Conservation (phyloP, 2,329 filamentous ascomycete species). For the Metarhizium album region DNA sequence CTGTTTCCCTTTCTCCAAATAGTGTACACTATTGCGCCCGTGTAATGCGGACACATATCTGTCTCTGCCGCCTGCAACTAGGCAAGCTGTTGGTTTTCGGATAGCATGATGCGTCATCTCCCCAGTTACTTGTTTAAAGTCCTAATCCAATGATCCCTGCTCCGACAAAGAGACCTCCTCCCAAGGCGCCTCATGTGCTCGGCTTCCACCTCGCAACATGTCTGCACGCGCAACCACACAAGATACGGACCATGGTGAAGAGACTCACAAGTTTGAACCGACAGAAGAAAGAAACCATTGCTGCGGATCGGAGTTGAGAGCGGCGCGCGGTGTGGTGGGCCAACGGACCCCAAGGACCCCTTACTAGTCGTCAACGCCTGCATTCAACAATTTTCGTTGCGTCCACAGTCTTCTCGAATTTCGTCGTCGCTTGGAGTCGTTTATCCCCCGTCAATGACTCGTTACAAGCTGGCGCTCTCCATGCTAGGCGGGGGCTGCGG, state of each 20-base stretch:
- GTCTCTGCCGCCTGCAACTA: constrained; percentile 6
- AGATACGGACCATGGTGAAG: not conserved
- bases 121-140: not conserved
- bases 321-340: not conserved
- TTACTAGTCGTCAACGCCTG: not conserved
- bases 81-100: not conserved
- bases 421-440: not conserved
- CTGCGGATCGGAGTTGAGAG: constrained; percentile 1
- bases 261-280: not conserved
- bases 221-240: not conserved
- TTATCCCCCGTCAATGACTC: not conserved
- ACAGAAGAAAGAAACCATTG: constrained; percentile 13
- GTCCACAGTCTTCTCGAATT: not conserved
- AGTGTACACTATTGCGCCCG: constrained; percentile 24
- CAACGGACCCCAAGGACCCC: not conserved
- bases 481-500: constrained; percentile 21
- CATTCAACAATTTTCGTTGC: not conserved
- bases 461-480: constrained; percentile 18
- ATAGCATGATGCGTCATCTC: not conserved
- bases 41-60: constrained; percentile 19
- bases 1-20: constrained; percentile 11
- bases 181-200: not conserved
- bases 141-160: not conserved
- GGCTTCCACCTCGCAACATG: not conserved
- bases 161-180: not conserved